Evolutionary conservation across 148 eudicot species (phyloP).

Genomic region (Vaccinium corymbosum): DNA sequence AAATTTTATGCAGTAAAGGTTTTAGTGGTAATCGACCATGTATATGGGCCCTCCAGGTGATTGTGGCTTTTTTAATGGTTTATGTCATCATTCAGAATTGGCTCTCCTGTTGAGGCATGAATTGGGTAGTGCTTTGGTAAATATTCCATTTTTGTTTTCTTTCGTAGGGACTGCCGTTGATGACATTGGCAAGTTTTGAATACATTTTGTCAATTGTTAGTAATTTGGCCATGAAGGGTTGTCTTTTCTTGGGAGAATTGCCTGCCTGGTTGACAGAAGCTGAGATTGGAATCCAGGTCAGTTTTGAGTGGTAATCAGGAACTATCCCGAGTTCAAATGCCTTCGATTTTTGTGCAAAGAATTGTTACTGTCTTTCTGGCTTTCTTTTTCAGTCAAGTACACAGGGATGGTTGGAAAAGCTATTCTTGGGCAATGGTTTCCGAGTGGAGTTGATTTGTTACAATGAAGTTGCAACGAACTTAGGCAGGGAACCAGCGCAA

Average conservation of each 20-base stretch:
- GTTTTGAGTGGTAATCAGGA: slow-evolving; percentile 18
- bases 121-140: background rate
- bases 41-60: slow-evolving; percentile 83
- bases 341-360: background rate
- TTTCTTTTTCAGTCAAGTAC: slow-evolving; percentile 29
- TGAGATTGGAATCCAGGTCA: slow-evolving; percentile 47
- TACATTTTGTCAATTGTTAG: slow-evolving; percentile 44
- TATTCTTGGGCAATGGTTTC: slow-evolving; percentile 73
- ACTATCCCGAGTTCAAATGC: background rate
- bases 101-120: background rate
- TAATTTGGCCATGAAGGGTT: slow-evolving; percentile 73
- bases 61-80: background rate
- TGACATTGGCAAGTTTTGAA: slow-evolving; percentile 50
- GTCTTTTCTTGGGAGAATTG: slow-evolving; percentile 67
- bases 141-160: slow-evolving; percentile 5
- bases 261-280: slow-evolving; percentile 55
- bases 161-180: slow-evolving; percentile 71
- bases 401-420: slow-evolving; percentile 55
- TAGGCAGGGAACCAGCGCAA: slow-evolving; percentile 28
- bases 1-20: slow-evolving; percentile 52
- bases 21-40: slow-evolving; percentile 73
- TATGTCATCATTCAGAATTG: background rate
- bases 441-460: slow-evolving; percentile 43
- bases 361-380: background rate
- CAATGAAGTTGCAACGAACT: slow-evolving; percentile 43